Percentiles rank a stretch among this genome's conserved stretches.
Conservation (phyloP, 2,329 filamentous ascomycete species). For the Fusarium paranaense region DNA sequence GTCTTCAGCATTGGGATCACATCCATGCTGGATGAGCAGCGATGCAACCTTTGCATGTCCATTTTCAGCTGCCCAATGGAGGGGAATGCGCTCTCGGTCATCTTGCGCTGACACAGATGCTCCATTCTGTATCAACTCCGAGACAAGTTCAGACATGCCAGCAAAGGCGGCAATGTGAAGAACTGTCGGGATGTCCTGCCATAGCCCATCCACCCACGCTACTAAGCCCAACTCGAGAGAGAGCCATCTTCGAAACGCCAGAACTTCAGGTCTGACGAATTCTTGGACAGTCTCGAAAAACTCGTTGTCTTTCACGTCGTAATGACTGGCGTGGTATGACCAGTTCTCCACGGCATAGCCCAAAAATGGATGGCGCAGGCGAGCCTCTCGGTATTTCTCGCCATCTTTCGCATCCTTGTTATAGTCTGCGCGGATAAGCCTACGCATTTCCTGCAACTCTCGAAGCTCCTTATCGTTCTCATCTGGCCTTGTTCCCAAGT, state of each 20-base stretch:
- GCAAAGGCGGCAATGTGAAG: conserved; percentile 37
- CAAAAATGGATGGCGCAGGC: conserved; percentile 33
- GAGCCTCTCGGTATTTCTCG: conserved; percentile 30
- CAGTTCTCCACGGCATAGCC: conserved; percentile 38
- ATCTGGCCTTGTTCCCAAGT: conserved; percentile 10
- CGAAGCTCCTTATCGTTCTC: background rate
- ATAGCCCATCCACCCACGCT: background rate
- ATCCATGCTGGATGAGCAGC: conserved; percentile 22
- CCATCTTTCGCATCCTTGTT: background rate
- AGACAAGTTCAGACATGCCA: conserved; percentile 27
- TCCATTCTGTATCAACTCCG: conserved; percentile 6
- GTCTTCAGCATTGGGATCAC: conserved; percentile 22
- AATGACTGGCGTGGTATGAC: conserved; percentile 36
- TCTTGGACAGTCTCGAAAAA: conserved; percentile 9
- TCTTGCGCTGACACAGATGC: conserved; percentile 7
- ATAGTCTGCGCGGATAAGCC: background rate
- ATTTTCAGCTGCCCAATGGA: conserved; percentile 39
- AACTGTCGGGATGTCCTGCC: conserved; percentile 21
- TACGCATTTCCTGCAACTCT: background rate
- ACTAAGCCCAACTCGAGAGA: conserved; percentile 27
- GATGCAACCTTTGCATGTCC: conserved; percentile 24
- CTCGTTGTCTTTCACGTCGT: conserved; percentile 28
- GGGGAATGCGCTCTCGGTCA: conserved; percentile 25
- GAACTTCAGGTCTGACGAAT: conserved; percentile 11
- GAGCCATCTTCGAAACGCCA: conserved; percentile 33